Evolutionary conservation across 768 basidiomycete genomes (phyloP), one percentile per base, ranked within the genome.

Genomic region (Russula ochroleuca): DNA sequence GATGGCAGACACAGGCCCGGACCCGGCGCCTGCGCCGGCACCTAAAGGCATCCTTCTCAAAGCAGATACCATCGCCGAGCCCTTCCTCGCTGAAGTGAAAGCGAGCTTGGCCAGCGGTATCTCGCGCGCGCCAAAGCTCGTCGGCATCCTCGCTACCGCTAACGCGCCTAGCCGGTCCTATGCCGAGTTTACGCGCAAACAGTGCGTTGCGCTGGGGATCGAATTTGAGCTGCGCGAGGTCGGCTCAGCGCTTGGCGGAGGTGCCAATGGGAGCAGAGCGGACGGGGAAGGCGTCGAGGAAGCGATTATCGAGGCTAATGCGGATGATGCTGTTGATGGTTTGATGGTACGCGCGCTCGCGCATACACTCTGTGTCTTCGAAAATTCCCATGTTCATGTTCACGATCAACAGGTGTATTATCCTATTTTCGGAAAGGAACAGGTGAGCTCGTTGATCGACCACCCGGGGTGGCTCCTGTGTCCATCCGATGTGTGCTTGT

Each of bases 241-340:
- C 8, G 92, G 83, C 5, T 86, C 86, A 5, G 75, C 80, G 25
- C 49, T 49, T 9, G 79, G 21, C 10, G 9, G 19, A 19, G 38
- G 38, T 6, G 28, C 2, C 0, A n/a, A 21, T 15, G 28, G 25
- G 15, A 28, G 37, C 23, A 5, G 43, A 6, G 52, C 17, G 17
- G 89, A 91, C 50, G 92, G 92, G 0, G 92, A 94, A 35, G 94
- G 92, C 13, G 94, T 94, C 9, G 97, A 99, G 74, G 92, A 96
- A 73, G 95, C 91, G 9, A 96, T 98, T 68, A 87, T 98, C 37
- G 91, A 94, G 70, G 94, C 95, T 9, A 99, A 99, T 71, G 89
- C 90, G 65, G 94, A 98, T 71, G 77, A 78, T 15, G 79, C 78
- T 60, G 84, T 96, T 11, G 85, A 96, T 75, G 96, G 96, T 10